A percentile compares a stretch with the other conserved stretches of the same genome.
Conservation (phyloP, 1,284 basidiomycete species). For the Wolfiporia cocos region DNA sequence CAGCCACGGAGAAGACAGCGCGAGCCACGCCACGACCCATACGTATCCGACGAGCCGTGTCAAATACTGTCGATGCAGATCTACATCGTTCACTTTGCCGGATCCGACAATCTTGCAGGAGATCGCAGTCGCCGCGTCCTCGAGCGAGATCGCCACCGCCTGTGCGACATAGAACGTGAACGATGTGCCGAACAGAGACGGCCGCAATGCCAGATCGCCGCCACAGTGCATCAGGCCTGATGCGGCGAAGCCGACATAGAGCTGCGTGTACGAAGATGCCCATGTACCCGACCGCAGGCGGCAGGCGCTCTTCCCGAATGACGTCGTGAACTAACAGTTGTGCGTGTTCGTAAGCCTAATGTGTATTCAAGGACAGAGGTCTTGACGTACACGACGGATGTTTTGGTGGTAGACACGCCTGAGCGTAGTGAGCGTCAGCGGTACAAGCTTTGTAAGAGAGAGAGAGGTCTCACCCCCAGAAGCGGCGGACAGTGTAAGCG, state of each 20-base stretch:
- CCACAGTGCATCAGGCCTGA: neutral
- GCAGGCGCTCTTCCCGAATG: neutral
- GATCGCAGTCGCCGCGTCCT: neutral
- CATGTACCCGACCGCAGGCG: neutral
- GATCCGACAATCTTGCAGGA: neutral
- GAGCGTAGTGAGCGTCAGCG: neutral
- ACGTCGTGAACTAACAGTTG: neutral
- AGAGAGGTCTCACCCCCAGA: neutral
- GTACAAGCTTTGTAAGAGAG: neutral
- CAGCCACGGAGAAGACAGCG: neutral
- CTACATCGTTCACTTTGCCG: too few species aligned
- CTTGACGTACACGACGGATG: neutral
- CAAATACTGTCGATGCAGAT: too few species aligned
- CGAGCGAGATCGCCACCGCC: neutral
- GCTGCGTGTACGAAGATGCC: too few species aligned
- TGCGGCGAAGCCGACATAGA: slow-evolving; percentile 1
- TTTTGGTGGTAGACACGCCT: neutral
- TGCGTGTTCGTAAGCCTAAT: neutral
- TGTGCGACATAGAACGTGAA: neutral
- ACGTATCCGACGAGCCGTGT: neutral
- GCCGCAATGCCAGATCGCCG: neutral
- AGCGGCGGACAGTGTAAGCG: neutral
- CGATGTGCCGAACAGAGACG: neutral
- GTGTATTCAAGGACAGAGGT: neutral
- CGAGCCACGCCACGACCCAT: neutral